phyloP scores from a whole-genome alignment of 441 rosid species.

The Isatis lusitanica region DNA sequence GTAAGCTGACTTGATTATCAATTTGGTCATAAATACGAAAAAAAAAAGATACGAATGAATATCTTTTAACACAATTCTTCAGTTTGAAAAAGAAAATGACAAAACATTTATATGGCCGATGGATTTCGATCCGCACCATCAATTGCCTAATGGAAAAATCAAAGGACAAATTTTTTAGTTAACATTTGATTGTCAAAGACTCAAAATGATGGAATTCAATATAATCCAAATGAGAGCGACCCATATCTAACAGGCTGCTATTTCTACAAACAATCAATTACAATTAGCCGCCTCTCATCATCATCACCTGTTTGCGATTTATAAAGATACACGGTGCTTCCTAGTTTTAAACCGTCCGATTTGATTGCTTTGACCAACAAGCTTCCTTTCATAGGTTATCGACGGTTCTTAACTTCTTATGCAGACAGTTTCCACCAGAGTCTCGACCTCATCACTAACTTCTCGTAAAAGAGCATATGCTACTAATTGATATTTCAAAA shows the following conservation, averaged over 20 bases:
- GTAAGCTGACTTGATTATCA: too few relatives aligned
- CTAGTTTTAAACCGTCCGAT: conserved; percentile 15
- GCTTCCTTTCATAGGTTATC: background rate
- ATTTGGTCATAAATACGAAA: too few relatives aligned
- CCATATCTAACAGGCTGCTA: conserved; percentile 15
- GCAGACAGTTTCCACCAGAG: background rate
- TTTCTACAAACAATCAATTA: conserved; percentile 6
- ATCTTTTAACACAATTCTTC: background rate
- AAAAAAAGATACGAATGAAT: background rate
- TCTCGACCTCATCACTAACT: background rate
- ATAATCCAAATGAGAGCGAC: conserved; percentile 24
- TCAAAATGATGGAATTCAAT: background rate
- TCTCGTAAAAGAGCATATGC: background rate
- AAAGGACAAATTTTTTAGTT: background rate
- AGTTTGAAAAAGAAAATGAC: background rate
- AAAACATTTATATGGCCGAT: background rate
- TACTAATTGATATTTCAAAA: background rate
- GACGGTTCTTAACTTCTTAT: background rate
- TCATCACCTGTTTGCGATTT: background rate
- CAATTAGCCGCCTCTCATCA: conserved; percentile 34
- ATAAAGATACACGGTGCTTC: background rate
- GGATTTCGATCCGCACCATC: background rate
- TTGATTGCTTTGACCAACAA: conserved; percentile 2
- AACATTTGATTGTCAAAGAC: conserved; percentile 12
- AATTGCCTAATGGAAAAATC: background rate